Conservation (phyloP, 495 filamentous ascomycete genomes). For the Penicillium maclennaniae region DNA sequence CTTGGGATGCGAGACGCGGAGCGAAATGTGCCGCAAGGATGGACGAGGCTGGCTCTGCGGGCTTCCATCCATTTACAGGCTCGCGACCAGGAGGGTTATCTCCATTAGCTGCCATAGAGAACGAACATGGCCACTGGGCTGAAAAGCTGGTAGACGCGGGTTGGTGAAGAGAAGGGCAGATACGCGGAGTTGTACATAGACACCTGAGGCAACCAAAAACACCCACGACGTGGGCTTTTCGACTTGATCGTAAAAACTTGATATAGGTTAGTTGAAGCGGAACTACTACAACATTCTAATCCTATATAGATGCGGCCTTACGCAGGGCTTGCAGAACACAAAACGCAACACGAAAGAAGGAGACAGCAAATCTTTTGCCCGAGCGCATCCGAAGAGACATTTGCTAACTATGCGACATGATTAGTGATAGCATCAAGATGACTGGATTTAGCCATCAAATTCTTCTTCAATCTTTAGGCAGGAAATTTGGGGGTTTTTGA, state of each 20-base stretch:
- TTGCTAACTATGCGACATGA: no score
- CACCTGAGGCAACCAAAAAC: constrained; percentile 23
- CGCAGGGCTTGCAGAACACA: no score
- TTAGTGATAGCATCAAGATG: no score
- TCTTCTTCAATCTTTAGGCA: no score
- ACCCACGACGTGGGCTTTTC: neutral
- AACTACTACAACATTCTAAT: no score
- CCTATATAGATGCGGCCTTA: no score
- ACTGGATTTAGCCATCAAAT: no score
- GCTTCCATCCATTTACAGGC: constrained; percentile 18
- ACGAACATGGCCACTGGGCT: constrained; percentile 13
- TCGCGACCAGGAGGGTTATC: constrained; percentile 14
- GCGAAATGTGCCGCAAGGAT: constrained; percentile 64
- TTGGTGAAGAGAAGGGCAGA: constrained; percentile 3
- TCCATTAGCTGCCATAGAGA: constrained; percentile 26
- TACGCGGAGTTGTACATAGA: constrained; percentile 12
- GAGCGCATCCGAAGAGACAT: no score
- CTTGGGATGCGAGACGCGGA: constrained; percentile 41
- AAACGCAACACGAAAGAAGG: no score
- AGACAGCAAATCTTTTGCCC: no score
- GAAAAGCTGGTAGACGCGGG: neutral
- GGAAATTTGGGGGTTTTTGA: no score
- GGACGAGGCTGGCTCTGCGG: constrained; percentile 55
- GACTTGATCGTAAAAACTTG: neutral
- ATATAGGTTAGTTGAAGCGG: neutral